Percentiles rank a stretch among this genome's conserved stretches.
These are phyloP conservation scores for Pseudopyricularia cyperi DNA, from an alignment of 2,329 filamentous ascomycete genomes.

Conservation along the genomic window DNA sequence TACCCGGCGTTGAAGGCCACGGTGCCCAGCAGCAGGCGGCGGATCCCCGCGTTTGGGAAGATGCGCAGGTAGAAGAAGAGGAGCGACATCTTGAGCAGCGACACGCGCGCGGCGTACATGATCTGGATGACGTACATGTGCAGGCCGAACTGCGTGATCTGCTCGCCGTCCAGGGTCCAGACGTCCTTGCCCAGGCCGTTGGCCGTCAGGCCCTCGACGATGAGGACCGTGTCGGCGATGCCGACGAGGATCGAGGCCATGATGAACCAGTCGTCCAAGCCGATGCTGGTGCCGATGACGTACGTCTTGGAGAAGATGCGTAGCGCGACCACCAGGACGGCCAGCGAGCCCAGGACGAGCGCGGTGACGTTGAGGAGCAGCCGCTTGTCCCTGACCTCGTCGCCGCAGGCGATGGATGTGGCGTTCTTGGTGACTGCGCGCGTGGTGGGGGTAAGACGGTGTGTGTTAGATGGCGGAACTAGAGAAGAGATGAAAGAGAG, in stretches of 20 bases:
- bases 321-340: slow-evolving; percentile 20
- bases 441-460: background rate
- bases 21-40: slow-evolving; percentile 17
- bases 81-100: slow-evolving; percentile 34
- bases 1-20: slow-evolving; percentile 16
- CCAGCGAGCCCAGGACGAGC: slow-evolving; percentile 17
- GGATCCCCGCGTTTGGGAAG: slow-evolving; percentile 23
- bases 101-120: slow-evolving; percentile 32
- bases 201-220: slow-evolving; percentile 15
- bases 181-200: slow-evolving; percentile 36
- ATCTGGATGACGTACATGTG: slow-evolving; percentile 26
- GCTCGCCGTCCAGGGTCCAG: slow-evolving; percentile 29
- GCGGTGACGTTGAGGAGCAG: slow-evolving; percentile 17
- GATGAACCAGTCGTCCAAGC: slow-evolving; percentile 22
- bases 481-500: too few relatives aligned
- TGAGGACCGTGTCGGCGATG: slow-evolving; percentile 16
- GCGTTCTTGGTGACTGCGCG: slow-evolving; percentile 6
- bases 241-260: slow-evolving; percentile 13
- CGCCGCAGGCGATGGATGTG: slow-evolving; percentile 13
- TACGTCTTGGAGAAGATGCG: slow-evolving; percentile 21
- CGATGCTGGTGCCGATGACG: slow-evolving; percentile 14
- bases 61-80: slow-evolving; percentile 41
- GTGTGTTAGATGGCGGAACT: too few relatives aligned
- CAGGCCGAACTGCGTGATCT: slow-evolving; percentile 28
- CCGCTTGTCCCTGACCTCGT: slow-evolving; percentile 14